Evolutionary conservation across 192 early-diverging fungal genomes (phyloP), one percentile per base, ranked within the genome.

Genomic region (Coemansia asiatica): DNA sequence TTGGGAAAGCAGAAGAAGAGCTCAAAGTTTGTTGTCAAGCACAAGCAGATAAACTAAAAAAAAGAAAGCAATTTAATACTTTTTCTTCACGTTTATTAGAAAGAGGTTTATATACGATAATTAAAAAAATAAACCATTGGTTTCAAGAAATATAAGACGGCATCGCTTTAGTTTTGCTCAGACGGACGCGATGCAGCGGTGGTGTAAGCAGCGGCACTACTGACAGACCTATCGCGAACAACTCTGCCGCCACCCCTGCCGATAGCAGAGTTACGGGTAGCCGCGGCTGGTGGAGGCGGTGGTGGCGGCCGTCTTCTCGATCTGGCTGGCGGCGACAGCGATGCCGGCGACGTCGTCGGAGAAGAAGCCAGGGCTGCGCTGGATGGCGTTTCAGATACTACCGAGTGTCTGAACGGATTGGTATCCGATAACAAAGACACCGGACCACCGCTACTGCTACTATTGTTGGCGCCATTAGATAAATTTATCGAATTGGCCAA

Each of bases 241-340:
- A 19, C 33, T 5, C 44, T 48, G n/a, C 27, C 16, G 33, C 49
- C 27, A 7, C 22, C 28, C 25, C 29, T 57, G 33, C n/a, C 36
- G 9, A 5, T 22, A 53, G 50, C 21, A 6, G 50, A 53, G 9
- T 10, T 10, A 6, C 9, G 50, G 9, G 50, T 59, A 4, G 16
- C 28, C 35, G 22, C 7, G 2, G 56, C 33, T 25, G 72, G 69
- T 21, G 75, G 75, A 19, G 75, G 75, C 10, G 74, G 74, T 4
- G 66, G 69, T n/a, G 69, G 74, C 19, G 61, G 69, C 15, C 75
- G 64, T 44, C 75, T 67, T 12, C 69, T 66, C 7, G 67, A 6
- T 35, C 67, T 61, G 59, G 8, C 53, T 22, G 26, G 31, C 46
- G 57, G 53, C 35, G 60, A 51, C 47, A n/a, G 26, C 62, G 60